A percentile compares a stretch with the other conserved stretches of the same genome.
phyloP scores from a whole-genome alignment of 225 moss, liverwort and hornwort genomes.

The Asterella californica region DNA sequence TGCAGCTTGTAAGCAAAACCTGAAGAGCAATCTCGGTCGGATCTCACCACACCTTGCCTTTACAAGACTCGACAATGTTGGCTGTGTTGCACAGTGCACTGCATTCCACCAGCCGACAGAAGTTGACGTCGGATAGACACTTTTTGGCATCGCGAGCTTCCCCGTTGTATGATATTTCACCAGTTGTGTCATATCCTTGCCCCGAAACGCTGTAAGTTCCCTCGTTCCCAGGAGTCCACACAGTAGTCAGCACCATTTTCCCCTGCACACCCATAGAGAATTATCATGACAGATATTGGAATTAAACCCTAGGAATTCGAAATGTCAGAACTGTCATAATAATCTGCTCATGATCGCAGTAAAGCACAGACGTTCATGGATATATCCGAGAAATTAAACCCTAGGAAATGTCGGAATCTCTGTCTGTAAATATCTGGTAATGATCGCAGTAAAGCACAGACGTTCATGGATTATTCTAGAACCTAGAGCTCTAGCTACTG shows the following conservation, averaged over 20 bases:
- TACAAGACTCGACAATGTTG: slow-evolving; percentile 44
- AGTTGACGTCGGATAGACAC: slow-evolving; percentile 24
- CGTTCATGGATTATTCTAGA: background rate
- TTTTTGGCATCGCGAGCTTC: background rate
- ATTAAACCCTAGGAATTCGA: no score
- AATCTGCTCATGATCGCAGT: no score
- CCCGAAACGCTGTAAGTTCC: slow-evolving; percentile 5
- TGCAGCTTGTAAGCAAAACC: slow-evolving; percentile 21
- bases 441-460: background rate
- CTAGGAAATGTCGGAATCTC: no score
- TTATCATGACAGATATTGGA: no score
- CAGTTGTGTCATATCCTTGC: slow-evolving; percentile 5
- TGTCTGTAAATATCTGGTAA: no score
- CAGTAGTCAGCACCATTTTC: slow-evolving; percentile 49
- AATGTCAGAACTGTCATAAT: no score
- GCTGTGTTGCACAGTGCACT: slow-evolving; percentile 60
- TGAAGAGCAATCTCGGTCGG: slow-evolving; percentile 17
- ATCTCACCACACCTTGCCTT: slow-evolving; percentile 47
- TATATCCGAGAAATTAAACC: no score
- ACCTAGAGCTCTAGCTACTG: no score
- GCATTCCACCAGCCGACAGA: slow-evolving; percentile 47
- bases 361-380: no score
- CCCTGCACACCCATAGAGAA: slow-evolving; percentile 9
- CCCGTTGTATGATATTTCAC: background rate
- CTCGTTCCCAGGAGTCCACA: slow-evolving; percentile 40